Evolutionary conservation across 805 yeast species (phyloP), one percentile per base, ranked within the genome.

Genomic region (Candida glaebosa): DNA sequence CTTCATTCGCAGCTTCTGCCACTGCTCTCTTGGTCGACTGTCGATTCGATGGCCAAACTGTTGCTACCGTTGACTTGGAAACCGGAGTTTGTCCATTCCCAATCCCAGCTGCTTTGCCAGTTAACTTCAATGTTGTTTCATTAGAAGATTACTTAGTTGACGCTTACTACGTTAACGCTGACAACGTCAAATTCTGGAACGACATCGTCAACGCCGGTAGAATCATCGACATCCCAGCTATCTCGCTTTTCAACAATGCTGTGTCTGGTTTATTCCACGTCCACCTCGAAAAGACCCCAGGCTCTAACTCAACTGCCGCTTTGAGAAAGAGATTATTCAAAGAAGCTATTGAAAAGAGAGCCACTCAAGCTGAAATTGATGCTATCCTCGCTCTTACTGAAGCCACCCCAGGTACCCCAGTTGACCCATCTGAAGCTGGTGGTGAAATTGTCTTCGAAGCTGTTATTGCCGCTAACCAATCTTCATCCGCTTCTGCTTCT

Each of bases 21-120:
- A 34, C 52, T 31, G 70, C 73, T 30, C 31, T 46, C 32, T 55
- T 63, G 42, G 74, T 67, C 34, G 68, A 60, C 26, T 68, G 74
- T 56, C 48, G 56, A 33, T 65, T 65, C 33, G 50, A 61, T 47
- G 72, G 71, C 46, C 53, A 26, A 22, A 41, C 53, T 31, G 58
- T 56, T 32, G 63, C 66, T 18, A 55, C 57, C 31, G 74, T 68
- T 28, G 71, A 65, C 54, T 59, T 59, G 48, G 72, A 60, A 42
- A 60, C 73, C 33, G 74, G 71, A 44, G 42, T 42, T 5, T 68
- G 74, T 57, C 60, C 65, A 35, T 67, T 67, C 63, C 46, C 60
- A 17, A 45, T 68, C 38, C 71, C 70, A 44, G 38, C 48, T 2
- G 5, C 37, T 20, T 58, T 47, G 37, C 65, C 69, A 31, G 43